phyloP scores from a whole-genome alignment of 805 yeast species.

The Metschnikowia rubicola region DNA sequence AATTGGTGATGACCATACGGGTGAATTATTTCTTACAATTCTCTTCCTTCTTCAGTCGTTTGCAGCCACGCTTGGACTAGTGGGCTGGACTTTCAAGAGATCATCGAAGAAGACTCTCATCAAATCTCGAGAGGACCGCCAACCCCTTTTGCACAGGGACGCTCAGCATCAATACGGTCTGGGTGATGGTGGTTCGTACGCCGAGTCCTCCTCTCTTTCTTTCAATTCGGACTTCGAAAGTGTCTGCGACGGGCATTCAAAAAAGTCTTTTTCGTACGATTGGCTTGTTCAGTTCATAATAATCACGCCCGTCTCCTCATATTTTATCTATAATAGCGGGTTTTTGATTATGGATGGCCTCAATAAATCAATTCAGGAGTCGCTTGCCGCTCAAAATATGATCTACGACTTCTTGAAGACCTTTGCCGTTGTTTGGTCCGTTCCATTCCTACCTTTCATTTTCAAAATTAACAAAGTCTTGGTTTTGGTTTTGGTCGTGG shows the following conservation, averaged over 20 bases:
- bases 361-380: constrained; percentile 71
- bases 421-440: constrained; percentile 30
- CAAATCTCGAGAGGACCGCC: constrained; percentile 23
- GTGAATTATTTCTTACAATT: constrained; percentile 48
- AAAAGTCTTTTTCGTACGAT: constrained; percentile 59
- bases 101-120: constrained; percentile 2
- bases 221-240: constrained; percentile 18
- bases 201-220: constrained; percentile 23
- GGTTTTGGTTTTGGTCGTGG: constrained; percentile 35
- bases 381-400: constrained; percentile 39
- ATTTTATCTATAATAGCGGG: constrained; percentile 52
- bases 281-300: constrained; percentile 76
- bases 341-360: constrained; percentile 59
- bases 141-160: constrained; percentile 29
- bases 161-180: constrained; percentile 14
- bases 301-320: constrained; percentile 62
- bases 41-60: constrained; percentile 45
- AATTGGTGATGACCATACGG: constrained; percentile 46
- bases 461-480: constrained; percentile 60
- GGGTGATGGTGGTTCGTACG: constrained; percentile 12
- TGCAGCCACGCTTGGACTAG: constrained; percentile 50
- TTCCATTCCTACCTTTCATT: constrained; percentile 64
- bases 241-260: constrained; percentile 20
- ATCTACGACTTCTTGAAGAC: constrained; percentile 27
- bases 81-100: constrained; percentile 40